phyloP scores from a whole-genome alignment of 257 asterid species.

The Cynanchum wilfordii region DNA sequence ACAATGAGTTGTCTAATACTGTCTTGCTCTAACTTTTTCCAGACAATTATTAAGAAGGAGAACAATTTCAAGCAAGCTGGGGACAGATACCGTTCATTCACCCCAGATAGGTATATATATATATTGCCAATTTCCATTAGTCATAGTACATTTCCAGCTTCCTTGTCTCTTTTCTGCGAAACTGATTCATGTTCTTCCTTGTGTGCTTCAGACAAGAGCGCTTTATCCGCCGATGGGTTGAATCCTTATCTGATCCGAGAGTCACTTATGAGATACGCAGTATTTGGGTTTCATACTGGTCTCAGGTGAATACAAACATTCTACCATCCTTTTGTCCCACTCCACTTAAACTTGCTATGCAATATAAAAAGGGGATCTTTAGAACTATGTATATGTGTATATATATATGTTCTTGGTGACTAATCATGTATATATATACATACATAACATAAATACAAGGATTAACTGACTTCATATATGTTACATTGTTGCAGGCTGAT shows the following conservation, averaged over 20 bases:
- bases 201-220: constrained; percentile 36
- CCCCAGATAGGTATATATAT: constrained; percentile 21
- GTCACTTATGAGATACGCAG: constrained; percentile 44
- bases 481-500: constrained; percentile 47
- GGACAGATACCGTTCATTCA: constrained; percentile 30
- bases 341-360: neutral
- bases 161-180: neutral
- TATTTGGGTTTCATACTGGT: constrained; percentile 41
- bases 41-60: constrained; percentile 28
- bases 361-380: neutral
- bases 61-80: constrained; percentile 37
- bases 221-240: constrained; percentile 39
- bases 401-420: too few relatives aligned
- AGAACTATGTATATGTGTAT: neutral
- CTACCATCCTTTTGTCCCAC: neutral
- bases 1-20: too few relatives aligned
- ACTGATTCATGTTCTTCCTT: neutral
- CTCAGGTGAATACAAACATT: constrained; percentile 26
- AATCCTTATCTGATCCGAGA: constrained; percentile 41
- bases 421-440: too few relatives aligned
- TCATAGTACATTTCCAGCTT: neutral
- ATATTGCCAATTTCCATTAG: neutral
- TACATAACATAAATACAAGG: neutral
- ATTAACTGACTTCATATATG: neutral
- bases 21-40: neutral